A percentile compares a stretch with the other conserved stretches of the same genome.
Evolutionary conservation across 352 stramenopile species (phyloP).

Genomic region (Thalassiosira hispida): DNA sequence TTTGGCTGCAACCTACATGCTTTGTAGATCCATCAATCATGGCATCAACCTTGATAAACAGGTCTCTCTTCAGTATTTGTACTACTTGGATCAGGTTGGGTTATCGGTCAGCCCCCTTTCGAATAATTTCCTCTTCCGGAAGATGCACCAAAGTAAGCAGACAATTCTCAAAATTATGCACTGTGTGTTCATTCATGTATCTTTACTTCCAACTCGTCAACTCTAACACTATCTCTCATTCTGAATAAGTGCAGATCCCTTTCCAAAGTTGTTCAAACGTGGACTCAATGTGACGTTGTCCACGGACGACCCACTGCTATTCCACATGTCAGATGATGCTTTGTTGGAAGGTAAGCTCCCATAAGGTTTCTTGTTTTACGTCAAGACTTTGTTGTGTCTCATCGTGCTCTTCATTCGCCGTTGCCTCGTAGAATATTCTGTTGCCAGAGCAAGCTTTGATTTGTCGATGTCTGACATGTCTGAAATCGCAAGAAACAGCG

Average conservation of each 20-base stretch:
- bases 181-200: too few relatives aligned
- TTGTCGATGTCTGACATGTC: conserved; percentile 95
- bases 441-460: conserved; percentile 81
- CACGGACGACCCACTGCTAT: conserved; percentile 97
- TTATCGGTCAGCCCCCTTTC: conserved; percentile 80
- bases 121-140: conserved; percentile 85
- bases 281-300: conserved; percentile 98
- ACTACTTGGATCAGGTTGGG: conserved; percentile 96
- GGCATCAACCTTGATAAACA: conserved; percentile 97
- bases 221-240: conserved; percentile 95
- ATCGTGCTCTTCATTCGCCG: not conserved
- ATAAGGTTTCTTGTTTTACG: conserved; percentile 83
- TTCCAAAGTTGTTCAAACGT: conserved; percentile 87
- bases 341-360: conserved; percentile 93
- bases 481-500: conserved; percentile 98
- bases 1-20: conserved; percentile 87
- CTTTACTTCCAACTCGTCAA: too few relatives aligned
- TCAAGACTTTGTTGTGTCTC: conserved; percentile 6
- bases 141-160: conserved; percentile 76
- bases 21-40: conserved; percentile 94
- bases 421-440: conserved; percentile 72
- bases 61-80: conserved; percentile 97
- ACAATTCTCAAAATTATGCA: conserved; percentile 75
- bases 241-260: conserved; percentile 24
- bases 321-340: conserved; percentile 98